Evolutionary conservation across 768 basidiomycete species (phyloP).

Genomic region (Clathrus columnatus): DNA sequence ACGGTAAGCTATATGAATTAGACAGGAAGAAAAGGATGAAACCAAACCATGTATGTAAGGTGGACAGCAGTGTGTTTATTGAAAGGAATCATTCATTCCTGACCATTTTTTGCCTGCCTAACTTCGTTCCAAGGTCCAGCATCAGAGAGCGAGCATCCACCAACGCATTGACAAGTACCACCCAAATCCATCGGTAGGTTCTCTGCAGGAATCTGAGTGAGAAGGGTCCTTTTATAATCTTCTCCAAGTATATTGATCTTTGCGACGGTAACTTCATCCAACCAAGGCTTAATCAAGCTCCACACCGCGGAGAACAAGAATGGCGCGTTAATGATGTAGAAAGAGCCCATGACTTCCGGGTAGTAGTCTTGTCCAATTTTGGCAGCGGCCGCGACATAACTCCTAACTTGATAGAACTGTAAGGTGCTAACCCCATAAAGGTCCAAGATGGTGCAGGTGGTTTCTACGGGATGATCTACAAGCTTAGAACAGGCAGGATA

Average conservation of each 20-base stretch:
- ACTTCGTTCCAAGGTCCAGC: slow-evolving; percentile 82
- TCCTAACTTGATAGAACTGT: slow-evolving; percentile 86
- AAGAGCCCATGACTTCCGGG: slow-evolving; percentile 93
- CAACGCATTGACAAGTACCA: slow-evolving; percentile 66
- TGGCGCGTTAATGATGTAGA: slow-evolving; percentile 98
- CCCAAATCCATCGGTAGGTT: slow-evolving; percentile 84
- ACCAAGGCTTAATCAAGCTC: slow-evolving; percentile 83
- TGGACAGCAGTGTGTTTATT: not conserved
- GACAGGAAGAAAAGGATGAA: not conserved
- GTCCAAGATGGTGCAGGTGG: slow-evolving; percentile 96
- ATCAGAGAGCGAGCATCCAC: slow-evolving; percentile 82
- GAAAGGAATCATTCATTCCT: not conserved
- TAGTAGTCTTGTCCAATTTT: slow-evolving; percentile 85
- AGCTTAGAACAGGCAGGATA: slow-evolving; percentile 68
- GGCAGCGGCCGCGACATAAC: slow-evolving; percentile 73
- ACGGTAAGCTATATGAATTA: not conserved
- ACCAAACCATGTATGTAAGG: not conserved
- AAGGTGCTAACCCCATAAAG: slow-evolving; percentile 54
- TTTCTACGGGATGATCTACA: slow-evolving; percentile 85
- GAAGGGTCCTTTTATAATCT: slow-evolving; percentile 62
- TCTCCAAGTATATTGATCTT: slow-evolving; percentile 90
- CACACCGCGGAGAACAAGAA: slow-evolving; percentile 88
- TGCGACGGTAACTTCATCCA: slow-evolving; percentile 89
- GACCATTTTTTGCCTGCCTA: not conserved
- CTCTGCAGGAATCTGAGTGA: slow-evolving; percentile 75